Evolutionary conservation across 306 rosid genomes (phyloP).

Genomic region (Pyrus bretschneideri): DNA sequence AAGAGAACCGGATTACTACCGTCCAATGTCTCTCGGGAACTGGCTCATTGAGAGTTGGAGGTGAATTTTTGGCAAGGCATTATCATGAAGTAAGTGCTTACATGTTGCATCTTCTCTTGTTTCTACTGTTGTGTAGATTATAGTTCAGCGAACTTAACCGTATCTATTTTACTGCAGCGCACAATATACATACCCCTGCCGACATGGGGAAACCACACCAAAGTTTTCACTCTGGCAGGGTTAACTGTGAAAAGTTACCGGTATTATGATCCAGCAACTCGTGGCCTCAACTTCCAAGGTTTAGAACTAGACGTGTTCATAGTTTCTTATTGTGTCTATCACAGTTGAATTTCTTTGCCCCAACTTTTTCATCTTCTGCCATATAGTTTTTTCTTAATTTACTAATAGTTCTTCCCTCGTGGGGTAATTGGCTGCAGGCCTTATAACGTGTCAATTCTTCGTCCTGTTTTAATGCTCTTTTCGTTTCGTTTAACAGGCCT

Average conservation of each 20-base stretch:
- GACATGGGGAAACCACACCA: slow-evolving; percentile 96
- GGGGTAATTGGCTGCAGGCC: not conserved
- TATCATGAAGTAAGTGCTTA: slow-evolving; percentile 68
- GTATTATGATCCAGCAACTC: slow-evolving; percentile 91
- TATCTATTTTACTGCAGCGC: slow-evolving; percentile 39
- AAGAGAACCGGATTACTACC: slow-evolving; percentile 75
- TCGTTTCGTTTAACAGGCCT: slow-evolving; percentile 50
- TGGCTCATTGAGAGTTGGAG: slow-evolving; percentile 95
- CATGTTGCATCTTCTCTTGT: not conserved
- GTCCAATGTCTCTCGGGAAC: slow-evolving; percentile 97
- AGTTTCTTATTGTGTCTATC: not conserved
- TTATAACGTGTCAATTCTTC: not conserved
- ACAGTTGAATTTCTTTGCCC: not conserved
- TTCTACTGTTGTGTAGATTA: not conserved
- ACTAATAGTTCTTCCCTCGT: not conserved
- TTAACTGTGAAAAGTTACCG: slow-evolving; percentile 73
- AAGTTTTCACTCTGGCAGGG: slow-evolving; percentile 77
- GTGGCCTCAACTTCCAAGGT: slow-evolving; percentile 94
- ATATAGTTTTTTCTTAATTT: not conserved
- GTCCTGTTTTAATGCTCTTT: slow-evolving; percentile 9
- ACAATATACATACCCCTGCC: slow-evolving; percentile 82
- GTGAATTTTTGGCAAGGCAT: slow-evolving; percentile 89
- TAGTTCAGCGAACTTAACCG: slow-evolving; percentile 4
- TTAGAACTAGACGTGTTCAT: not conserved
- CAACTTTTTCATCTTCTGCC: not conserved